Base-by-base conservation (phyloP, 208 protist genomes). In the Trichomonas gallinae region DNA sequence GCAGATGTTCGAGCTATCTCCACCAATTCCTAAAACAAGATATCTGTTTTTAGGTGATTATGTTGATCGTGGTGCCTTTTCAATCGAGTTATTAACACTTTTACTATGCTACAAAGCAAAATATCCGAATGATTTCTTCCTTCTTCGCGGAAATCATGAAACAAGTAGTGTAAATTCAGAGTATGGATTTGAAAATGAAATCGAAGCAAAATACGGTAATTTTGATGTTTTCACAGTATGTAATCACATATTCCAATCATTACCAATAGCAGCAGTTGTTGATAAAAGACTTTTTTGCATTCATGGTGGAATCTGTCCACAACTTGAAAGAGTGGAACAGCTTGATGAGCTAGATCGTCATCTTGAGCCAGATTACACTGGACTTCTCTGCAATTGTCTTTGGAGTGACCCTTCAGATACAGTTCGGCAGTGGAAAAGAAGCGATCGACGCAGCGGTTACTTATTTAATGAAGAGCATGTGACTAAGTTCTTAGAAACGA, bases 91-190 rank as follows among this genome's bases (percentile, higher is more conserved):
- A 40, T 13, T 96, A 42, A 42, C 17, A 8, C 26, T 82, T 26
- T 34, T 96, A 21, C 26, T 96, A 26, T 15, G 21, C 10, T 96
- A 82, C 49, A 96, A 96, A 96, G 15, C 97, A 15, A 36, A 82
- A 82, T 99, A 99, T 46, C 98, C 98, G 38, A 97, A 98, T 58
- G 96, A 97, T 72, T 98, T 99, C 49, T 98, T 98, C 31, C 96
- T 99, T 1, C 96, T 99, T 4, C 97, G 98, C 58, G 98, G 98
- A 34, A 99, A 99, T 96, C 98, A 99, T 97, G 98, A 99, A 97
- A 98, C 96, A 42, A 96, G 98, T 51, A 98, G 99, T 96, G 98
- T 99, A 93, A 99, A 98, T 21, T 98, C 98, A 98, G 98, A 98
- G 0, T 98, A 98, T 97, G 98, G 98, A 44, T 99, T 99, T 96